Conservation (phyloP, 805 yeast genomes). For the Saccharomycopsis guyanensis region DNA sequence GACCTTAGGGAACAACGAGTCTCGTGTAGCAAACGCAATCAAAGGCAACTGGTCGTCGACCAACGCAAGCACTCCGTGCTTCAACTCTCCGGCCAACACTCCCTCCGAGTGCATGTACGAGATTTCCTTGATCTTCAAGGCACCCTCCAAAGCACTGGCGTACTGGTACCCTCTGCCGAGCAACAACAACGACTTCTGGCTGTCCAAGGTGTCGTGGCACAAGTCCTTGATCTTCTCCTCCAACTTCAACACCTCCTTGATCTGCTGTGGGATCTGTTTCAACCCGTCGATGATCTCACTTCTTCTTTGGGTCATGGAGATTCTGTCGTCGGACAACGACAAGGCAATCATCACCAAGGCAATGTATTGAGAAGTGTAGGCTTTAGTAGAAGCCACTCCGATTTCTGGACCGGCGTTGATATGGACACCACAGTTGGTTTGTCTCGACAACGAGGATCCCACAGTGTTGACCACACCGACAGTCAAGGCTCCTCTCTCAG, state of each 20-base stretch:
- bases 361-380: constrained; percentile 96
- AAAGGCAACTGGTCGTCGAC: constrained; percentile 93
- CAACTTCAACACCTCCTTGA: constrained; percentile 64
- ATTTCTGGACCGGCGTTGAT: constrained; percentile 99
- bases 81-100: constrained; percentile 97
- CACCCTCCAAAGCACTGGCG: constrained; percentile 98
- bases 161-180: constrained; percentile 97
- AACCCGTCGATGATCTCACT: constrained; percentile 81
- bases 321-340: constrained; percentile 86
- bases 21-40: constrained; percentile 93
- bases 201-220: constrained; percentile 64
- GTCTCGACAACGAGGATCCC: constrained; percentile 94
- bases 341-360: constrained; percentile 96
- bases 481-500: constrained; percentile 94
- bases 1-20: constrained; percentile 91
- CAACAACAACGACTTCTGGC: constrained; percentile 79
- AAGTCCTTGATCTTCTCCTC: constrained; percentile 67
- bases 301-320: constrained; percentile 71
- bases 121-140: constrained; percentile 94
- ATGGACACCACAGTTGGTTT: constrained; percentile 98
- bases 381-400: constrained; percentile 98
- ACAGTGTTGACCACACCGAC: constrained; percentile 97
- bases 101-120: constrained; percentile 99
- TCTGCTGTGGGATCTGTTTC: constrained; percentile 76
- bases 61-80: constrained; percentile 95